Evolutionary conservation across 1,284 basidiomycete genomes (phyloP).

Genomic region (Puccinia horiana): DNA sequence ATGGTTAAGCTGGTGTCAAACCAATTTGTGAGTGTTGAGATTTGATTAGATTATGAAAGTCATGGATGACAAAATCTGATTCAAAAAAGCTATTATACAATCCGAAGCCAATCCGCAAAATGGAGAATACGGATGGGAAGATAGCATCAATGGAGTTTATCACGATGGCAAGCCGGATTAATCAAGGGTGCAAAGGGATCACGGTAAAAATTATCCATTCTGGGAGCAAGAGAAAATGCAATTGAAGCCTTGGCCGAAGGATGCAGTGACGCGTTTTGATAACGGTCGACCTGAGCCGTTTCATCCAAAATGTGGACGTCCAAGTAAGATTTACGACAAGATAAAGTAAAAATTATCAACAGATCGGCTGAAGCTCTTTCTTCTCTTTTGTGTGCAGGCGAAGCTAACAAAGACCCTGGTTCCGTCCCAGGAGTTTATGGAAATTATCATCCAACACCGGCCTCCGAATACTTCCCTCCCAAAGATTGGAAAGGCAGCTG

Average conservation of each 20-base stretch:
- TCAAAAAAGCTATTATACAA: not conserved
- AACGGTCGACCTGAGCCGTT: not conserved
- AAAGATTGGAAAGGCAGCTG: constrained; percentile 4
- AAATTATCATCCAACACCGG: constrained; percentile 16
- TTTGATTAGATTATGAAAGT: not conserved
- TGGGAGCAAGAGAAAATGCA: not conserved
- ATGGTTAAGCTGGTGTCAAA: not conserved
- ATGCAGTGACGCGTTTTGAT: not conserved
- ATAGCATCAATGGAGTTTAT: constrained; percentile 6
- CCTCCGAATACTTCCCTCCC: constrained; percentile 20
- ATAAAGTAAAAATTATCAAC: not conserved
- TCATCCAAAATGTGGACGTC: constrained; percentile 23
- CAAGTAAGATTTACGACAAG: constrained; percentile 3
- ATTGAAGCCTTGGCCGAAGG: constrained; percentile 6
- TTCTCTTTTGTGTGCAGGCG: not conserved
- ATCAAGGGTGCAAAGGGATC: not conserved
- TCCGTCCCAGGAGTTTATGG: constrained; percentile 19
- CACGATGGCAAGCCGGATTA: constrained; percentile 21
- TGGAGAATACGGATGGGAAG: constrained; percentile 26
- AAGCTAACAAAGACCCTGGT: constrained; percentile 36
- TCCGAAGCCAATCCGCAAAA: constrained; percentile 13
- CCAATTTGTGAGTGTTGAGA: not conserved
- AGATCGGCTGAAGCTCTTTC: not conserved
- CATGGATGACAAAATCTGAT: not conserved
- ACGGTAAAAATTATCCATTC: constrained; percentile 10